These are phyloP conservation scores for Cyberlindnera mycetangii DNA, from an alignment of 805 yeast genomes.

Conservation along the genomic window DNA sequence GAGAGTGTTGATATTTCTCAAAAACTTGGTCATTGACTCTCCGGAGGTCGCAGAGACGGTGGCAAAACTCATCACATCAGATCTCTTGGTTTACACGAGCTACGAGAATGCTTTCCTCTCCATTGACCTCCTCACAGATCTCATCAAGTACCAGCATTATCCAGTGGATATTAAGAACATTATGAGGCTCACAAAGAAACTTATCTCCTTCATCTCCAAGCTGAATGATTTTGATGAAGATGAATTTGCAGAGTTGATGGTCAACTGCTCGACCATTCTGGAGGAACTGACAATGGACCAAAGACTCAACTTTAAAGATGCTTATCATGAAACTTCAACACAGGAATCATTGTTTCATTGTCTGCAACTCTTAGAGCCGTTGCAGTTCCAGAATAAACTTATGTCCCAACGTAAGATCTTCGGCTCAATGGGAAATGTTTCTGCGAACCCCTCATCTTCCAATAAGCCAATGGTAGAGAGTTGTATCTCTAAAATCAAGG, in stretches of 20 bases:
- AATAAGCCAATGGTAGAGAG: constrained; percentile 12
- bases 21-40: constrained; percentile 22
- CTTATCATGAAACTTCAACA: constrained; percentile 9
- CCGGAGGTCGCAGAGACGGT: constrained; percentile 14
- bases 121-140: constrained; percentile 19
- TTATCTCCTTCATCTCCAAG: constrained; percentile 1
- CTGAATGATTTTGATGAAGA: constrained; percentile 22
- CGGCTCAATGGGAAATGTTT: constrained; percentile 28
- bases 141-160: constrained; percentile 11
- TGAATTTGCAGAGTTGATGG: constrained; percentile 22
- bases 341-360: constrained; percentile 12
- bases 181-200: constrained; percentile 10
- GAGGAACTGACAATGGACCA: constrained; percentile 22
- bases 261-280: constrained; percentile 17
- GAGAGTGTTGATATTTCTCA: constrained; percentile 15
- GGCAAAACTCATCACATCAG: constrained; percentile 12
- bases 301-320: constrained; percentile 14
- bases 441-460: constrained; percentile 22
- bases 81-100: constrained; percentile 15
- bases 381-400: constrained; percentile 22
- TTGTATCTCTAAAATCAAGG: neutral
- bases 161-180: constrained; percentile 8
- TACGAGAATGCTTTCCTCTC: constrained; percentile 15
- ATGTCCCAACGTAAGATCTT: constrained; percentile 22
- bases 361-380: constrained; percentile 5